phyloP scores from a whole-genome alignment of 495 filamentous ascomycete genomes.

The Collariella sp. region DNA sequence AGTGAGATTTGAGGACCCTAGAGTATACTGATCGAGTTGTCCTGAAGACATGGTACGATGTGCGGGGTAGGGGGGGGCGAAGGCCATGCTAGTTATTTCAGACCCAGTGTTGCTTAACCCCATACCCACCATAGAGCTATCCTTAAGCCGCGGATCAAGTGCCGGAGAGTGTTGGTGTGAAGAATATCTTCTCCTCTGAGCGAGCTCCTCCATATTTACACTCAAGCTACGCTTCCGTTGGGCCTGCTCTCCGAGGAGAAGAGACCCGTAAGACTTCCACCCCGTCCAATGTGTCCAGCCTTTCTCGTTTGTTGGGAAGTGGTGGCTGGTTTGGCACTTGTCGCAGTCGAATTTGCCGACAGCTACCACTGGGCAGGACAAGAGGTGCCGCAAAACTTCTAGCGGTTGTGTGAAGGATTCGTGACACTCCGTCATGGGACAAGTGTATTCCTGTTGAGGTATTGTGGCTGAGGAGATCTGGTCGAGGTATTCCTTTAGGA shows the following conservation, averaged over 20 bases:
- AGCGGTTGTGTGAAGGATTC: slow-evolving; percentile 17
- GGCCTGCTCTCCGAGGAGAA: slow-evolving; percentile 5
- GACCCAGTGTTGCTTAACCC: slow-evolving; percentile 19
- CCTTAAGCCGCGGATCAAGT: slow-evolving; percentile 11
- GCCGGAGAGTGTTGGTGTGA: slow-evolving; percentile 12
- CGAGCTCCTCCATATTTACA: slow-evolving; percentile 27
- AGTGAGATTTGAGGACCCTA: slow-evolving; percentile 2
- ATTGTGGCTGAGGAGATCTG: slow-evolving; percentile 8
- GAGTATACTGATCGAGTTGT: background rate
- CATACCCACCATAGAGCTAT: slow-evolving; percentile 2
- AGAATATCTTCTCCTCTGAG: slow-evolving; percentile 19
- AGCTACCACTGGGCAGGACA: slow-evolving; percentile 25
- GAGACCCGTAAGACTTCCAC: slow-evolving; percentile 18
- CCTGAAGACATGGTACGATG: slow-evolving; percentile 15
- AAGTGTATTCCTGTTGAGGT: slow-evolving; percentile 20
- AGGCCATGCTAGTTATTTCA: slow-evolving; percentile 7
- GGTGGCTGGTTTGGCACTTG: slow-evolving; percentile 25
- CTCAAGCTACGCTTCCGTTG: slow-evolving; percentile 27
- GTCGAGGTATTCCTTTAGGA: slow-evolving; percentile 29
- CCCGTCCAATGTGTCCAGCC: slow-evolving; percentile 28
- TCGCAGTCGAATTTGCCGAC: slow-evolving; percentile 29
- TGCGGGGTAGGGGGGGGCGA: slow-evolving; percentile 4
- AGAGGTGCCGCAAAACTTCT: slow-evolving; percentile 26
- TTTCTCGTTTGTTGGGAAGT: slow-evolving; percentile 31
- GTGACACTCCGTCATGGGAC: slow-evolving; percentile 29